These are phyloP conservation scores for Straminergon stramineum DNA, from an alignment of 225 moss, liverwort and hornwort species.

Conservation along the genomic window DNA sequence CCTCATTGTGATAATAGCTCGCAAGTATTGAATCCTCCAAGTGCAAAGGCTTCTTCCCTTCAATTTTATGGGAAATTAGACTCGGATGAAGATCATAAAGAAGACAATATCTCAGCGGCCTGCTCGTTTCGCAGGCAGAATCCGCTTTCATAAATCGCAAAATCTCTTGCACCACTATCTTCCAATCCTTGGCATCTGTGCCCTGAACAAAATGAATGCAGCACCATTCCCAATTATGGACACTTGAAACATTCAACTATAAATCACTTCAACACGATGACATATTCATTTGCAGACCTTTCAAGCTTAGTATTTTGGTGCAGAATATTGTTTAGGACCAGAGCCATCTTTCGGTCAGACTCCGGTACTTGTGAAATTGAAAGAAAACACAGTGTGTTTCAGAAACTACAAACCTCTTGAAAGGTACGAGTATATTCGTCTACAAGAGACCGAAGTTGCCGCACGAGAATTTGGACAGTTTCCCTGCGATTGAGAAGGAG, in stretches of 20 bases:
- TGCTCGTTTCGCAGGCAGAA: slow-evolving; percentile 69
- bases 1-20: slow-evolving; percentile 96
- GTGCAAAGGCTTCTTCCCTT: slow-evolving; percentile 53
- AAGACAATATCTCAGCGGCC: slow-evolving; percentile 85
- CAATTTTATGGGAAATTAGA: slow-evolving; percentile 29
- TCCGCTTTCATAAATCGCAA: slow-evolving; percentile 90
- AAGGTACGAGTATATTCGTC: slow-evolving; percentile 72
- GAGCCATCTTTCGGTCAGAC: background rate
- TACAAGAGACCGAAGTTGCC: slow-evolving; percentile 73
- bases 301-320: background rate
- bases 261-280: background rate
- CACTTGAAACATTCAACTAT: background rate
- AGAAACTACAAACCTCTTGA: slow-evolving; percentile 55
- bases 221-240: background rate
- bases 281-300: background rate
- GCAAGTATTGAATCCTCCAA: slow-evolving; percentile 94
- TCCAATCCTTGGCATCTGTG: slow-evolving; percentile 90
- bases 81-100: slow-evolving; percentile 82
- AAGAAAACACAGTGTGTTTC: background rate
- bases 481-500: slow-evolving; percentile 78
- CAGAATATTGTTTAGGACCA: background rate
- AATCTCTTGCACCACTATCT: slow-evolving; percentile 80
- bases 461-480: slow-evolving; percentile 68
- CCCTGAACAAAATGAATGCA: slow-evolving; percentile 47
- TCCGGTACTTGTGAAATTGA: background rate